Evolutionary conservation across 1,284 basidiomycete genomes (phyloP).

Genomic region (Cutaneotrichosporon sp.): DNA sequence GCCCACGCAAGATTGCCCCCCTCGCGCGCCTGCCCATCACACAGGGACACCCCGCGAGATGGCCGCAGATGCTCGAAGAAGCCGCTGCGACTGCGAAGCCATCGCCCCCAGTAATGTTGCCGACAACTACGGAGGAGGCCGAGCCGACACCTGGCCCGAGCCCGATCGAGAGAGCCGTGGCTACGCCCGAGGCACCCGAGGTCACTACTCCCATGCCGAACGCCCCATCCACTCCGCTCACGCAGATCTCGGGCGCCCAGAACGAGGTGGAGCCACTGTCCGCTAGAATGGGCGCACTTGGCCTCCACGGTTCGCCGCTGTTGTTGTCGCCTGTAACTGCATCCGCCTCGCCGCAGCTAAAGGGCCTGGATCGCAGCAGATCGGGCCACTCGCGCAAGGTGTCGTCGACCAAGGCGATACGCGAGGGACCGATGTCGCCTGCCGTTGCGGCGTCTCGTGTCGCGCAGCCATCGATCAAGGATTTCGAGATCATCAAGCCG

Average conservation of each 20-base stretch:
- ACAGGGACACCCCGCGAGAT: conserved; percentile 45
- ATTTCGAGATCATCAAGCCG: conserved; percentile 99
- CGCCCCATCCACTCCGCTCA: neutral
- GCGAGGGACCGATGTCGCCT: conserved; percentile 78
- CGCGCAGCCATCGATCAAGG: conserved; percentile 90
- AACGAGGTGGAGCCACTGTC: neutral
- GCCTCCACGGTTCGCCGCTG: neutral
- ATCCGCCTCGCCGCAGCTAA: neutral
- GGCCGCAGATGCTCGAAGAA: neutral
- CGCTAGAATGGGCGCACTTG: neutral
- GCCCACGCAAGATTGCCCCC: conserved; percentile 45
- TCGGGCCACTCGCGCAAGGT: conserved; percentile 8
- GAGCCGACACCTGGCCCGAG: too few species aligned
- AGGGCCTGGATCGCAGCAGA: neutral
- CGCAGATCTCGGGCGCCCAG: neutral
- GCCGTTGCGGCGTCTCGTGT: conserved; percentile 62
- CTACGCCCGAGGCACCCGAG: neutral
- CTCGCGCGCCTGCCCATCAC: conserved; percentile 49
- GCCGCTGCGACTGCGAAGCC: neutral
- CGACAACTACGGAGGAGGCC: neutral
- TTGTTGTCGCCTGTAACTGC: conserved; percentile 9
- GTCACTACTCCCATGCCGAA: neutral
- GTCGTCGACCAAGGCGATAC: conserved; percentile 23
- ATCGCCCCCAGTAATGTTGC: neutral
- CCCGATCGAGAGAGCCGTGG: neutral